Conservation (phyloP, 73 alveolate species). For the Paramecium octaurelia region DNA sequence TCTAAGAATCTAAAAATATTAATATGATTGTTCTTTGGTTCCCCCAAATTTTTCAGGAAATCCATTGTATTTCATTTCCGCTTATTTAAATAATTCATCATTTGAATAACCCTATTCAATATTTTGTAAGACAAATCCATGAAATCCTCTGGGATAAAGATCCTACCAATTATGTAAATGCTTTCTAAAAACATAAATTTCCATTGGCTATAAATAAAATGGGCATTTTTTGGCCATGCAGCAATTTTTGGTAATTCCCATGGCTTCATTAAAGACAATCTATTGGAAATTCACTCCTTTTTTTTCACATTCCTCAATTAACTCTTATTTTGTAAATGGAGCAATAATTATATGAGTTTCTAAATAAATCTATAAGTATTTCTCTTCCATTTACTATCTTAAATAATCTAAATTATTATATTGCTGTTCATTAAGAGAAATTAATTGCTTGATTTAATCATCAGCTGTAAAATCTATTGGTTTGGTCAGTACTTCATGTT, state of each 20-base stretch:
- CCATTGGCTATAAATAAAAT: neutral
- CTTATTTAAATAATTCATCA: neutral
- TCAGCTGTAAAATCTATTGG: neutral
- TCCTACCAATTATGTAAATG: neutral
- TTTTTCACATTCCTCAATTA: neutral
- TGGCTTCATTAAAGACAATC: neutral
- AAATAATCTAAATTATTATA: neutral
- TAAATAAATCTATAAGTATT: neutral
- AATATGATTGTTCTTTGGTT: neutral
- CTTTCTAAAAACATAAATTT: neutral
- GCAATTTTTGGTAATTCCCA: neutral
- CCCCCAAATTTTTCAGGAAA: neutral
- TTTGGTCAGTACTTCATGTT: neutral
- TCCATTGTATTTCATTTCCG: neutral
- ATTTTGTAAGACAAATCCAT: neutral
- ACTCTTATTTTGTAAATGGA: neutral
- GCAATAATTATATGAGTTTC: neutral
- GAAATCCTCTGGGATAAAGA: neutral
- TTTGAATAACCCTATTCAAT: neutral
- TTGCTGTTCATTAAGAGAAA: neutral
- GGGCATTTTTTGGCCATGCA: neutral
- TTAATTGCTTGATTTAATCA: neutral
- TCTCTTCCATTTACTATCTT: neutral
- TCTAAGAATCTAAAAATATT: neutral
- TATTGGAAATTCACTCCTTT: neutral